These are phyloP conservation scores for Metschnikowia corniflorae DNA, from an alignment of 805 yeast species.

Conservation along the genomic window DNA sequence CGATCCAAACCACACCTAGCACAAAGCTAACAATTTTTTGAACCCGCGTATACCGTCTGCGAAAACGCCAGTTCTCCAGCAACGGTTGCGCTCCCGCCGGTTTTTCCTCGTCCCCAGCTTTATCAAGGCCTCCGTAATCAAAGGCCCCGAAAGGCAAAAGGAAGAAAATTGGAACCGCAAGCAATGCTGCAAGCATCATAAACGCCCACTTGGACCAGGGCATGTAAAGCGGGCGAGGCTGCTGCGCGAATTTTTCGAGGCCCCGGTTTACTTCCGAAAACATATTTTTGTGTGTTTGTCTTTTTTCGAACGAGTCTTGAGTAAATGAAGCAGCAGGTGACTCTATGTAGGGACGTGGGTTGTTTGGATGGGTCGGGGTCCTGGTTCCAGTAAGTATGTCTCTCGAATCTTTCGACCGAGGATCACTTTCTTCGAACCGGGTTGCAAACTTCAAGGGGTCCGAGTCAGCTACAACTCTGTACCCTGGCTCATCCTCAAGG, in stretches of 20 bases:
- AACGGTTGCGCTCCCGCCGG: conserved; percentile 3
- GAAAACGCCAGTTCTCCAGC: conserved; percentile 11
- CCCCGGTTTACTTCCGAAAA: conserved; percentile 1
- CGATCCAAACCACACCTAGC: conserved; percentile 34
- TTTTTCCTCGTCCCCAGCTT: conserved; percentile 12
- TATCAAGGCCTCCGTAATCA: conserved; percentile 24
- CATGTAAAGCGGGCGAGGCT: background rate
- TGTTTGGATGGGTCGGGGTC: no score
- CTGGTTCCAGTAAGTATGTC: no score
- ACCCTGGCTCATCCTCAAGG: background rate
- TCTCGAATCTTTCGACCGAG: background rate
- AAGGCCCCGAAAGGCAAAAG: conserved; percentile 33
- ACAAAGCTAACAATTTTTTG: conserved; percentile 32
- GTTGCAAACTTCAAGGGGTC: no score
- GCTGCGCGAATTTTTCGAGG: background rate
- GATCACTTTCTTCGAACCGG: no score
- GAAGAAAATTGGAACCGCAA: conserved; percentile 39
- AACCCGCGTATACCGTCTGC: conserved; percentile 10
- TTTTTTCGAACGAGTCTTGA: conserved; percentile 12
- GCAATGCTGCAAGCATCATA: conserved; percentile 31
- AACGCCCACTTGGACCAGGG: conserved; percentile 21
- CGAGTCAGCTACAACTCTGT: no score
- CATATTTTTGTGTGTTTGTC: conserved; percentile 6
- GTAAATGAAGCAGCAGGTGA: conserved; percentile 14
- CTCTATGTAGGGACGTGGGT: background rate